These are phyloP conservation scores for Penicillium brevicompactum DNA, from an alignment of 2,329 filamentous ascomycete species.

Conservation along the genomic window DNA sequence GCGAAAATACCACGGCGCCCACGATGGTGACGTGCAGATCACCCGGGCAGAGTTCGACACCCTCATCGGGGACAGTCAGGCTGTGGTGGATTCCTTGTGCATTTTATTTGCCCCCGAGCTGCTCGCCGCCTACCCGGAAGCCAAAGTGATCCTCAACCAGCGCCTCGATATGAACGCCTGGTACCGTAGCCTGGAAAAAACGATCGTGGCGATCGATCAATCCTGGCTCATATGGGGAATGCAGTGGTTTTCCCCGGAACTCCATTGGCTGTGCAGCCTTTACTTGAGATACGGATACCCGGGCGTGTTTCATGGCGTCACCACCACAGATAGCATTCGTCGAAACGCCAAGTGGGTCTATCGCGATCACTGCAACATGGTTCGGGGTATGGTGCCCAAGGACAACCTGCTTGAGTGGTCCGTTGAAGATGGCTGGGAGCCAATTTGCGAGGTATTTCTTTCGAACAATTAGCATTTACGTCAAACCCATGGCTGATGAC, in stretches of 20 bases:
- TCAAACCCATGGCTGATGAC: background rate
- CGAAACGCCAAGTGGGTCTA: slow-evolving; percentile 22
- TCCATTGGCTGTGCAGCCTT: slow-evolving; percentile 14
- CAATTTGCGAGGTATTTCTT: slow-evolving; percentile 18
- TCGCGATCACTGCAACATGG: slow-evolving; percentile 28
- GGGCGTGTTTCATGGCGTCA: slow-evolving; percentile 9
- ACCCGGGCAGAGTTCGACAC: background rate
- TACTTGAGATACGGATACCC: slow-evolving; percentile 9
- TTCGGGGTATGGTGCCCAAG: slow-evolving; percentile 24
- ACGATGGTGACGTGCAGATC: slow-evolving; percentile 14
- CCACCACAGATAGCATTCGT: slow-evolving; percentile 8
- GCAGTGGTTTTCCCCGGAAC: slow-evolving; percentile 10
- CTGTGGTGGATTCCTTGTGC: background rate
- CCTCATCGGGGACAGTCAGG: background rate
- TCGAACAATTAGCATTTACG: background rate
- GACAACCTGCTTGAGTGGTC: slow-evolving; percentile 27
- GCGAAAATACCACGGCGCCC: slow-evolving; percentile 15
- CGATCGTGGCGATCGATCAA: slow-evolving; percentile 9
- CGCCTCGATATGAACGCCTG: background rate
- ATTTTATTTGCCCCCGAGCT: background rate
- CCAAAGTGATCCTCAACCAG: background rate
- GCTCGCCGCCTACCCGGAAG: background rate
- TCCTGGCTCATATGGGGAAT: slow-evolving; percentile 10
- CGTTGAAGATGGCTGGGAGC: slow-evolving; percentile 32
- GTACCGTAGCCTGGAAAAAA: slow-evolving; percentile 3